Evolutionary conservation across 1,139 yeast genomes (phyloP).

Genomic region (Saccharomycopsis hybrid): DNA sequence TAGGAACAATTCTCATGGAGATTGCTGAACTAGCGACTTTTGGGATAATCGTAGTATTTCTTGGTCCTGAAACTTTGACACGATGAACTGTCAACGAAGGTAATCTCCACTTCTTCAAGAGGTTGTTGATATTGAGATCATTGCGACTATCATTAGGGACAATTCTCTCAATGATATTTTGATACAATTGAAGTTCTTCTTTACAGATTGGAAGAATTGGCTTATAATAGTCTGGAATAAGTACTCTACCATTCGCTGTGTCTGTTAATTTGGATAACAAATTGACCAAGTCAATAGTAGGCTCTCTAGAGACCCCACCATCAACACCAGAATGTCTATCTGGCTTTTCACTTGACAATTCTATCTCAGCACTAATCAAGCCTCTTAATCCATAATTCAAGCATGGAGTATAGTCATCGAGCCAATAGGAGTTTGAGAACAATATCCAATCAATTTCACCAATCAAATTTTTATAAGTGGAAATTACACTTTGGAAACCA

Average conservation of each 20-base stretch:
- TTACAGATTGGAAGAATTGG: slow-evolving; percentile 50
- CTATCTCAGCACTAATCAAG: slow-evolving; percentile 72
- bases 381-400: slow-evolving; percentile 92
- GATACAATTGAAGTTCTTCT: slow-evolving; percentile 54
- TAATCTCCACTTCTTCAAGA: slow-evolving; percentile 82
- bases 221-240: slow-evolving; percentile 65
- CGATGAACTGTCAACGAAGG: slow-evolving; percentile 92
- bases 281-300: slow-evolving; percentile 78
- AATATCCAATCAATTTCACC: slow-evolving; percentile 74
- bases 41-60: slow-evolving; percentile 85
- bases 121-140: slow-evolving; percentile 36
- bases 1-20: slow-evolving; percentile 85
- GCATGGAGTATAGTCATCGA: slow-evolving; percentile 84
- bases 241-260: slow-evolving; percentile 44
- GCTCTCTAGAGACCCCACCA: slow-evolving; percentile 88
- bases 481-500: slow-evolving; percentile 75
- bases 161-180: slow-evolving; percentile 47
- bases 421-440: slow-evolving; percentile 89
- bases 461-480: slow-evolving; percentile 28
- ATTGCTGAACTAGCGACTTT: slow-evolving; percentile 68
- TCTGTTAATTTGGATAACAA: slow-evolving; percentile 58
- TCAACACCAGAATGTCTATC: slow-evolving; percentile 96
- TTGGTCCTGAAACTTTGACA: slow-evolving; percentile 83
- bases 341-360: slow-evolving; percentile 63
- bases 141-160: slow-evolving; percentile 19